Evolutionary conservation across 1,284 basidiomycete species (phyloP).

Genomic region (Tilletia caries): DNA sequence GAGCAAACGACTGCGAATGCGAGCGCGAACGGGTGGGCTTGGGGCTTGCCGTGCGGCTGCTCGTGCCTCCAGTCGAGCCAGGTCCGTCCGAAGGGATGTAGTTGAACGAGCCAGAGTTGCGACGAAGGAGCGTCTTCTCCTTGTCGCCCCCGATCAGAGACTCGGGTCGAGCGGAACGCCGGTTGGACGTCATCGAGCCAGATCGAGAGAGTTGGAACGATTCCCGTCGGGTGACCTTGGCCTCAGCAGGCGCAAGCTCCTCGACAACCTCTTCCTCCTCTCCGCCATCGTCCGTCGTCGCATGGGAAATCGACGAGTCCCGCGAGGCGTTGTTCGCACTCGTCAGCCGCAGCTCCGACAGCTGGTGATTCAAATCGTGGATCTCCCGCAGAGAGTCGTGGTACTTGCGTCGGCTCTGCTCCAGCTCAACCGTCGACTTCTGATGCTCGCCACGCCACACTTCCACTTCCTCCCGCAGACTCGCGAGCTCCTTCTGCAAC

Average conservation of each 20-base stretch:
- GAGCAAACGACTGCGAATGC: slow-evolving; percentile 43
- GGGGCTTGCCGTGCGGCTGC: not conserved
- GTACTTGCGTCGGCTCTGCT: slow-evolving; percentile 74
- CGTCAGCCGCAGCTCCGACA: slow-evolving; percentile 38
- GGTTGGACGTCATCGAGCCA: slow-evolving; percentile 15
- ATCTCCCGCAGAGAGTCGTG: slow-evolving; percentile 83
- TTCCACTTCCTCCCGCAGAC: slow-evolving; percentile 18
- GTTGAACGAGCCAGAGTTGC: slow-evolving; percentile 45
- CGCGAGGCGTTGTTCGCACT: not conserved
- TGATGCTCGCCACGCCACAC: slow-evolving; percentile 25
- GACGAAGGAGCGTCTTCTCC: slow-evolving; percentile 27
- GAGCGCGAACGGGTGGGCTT: slow-evolving; percentile 33
- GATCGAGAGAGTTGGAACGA: slow-evolving; percentile 15
- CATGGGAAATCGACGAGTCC: slow-evolving; percentile 1
- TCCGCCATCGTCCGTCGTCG: slow-evolving; percentile 16
- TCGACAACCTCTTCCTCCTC: slow-evolving; percentile 35
- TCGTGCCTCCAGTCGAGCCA: slow-evolving; percentile 10
- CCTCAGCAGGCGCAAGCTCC: slow-evolving; percentile 28
- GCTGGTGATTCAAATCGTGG: slow-evolving; percentile 63
- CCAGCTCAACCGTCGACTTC: slow-evolving; percentile 63
- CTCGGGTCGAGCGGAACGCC: slow-evolving; percentile 30
- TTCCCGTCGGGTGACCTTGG: slow-evolving; percentile 11
- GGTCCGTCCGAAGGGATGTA: slow-evolving; percentile 31
- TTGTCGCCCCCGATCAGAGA: slow-evolving; percentile 36
- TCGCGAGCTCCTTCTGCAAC: slow-evolving; percentile 14